phyloP scores from a whole-genome alignment of 129 eudicot genomes.

The Oenanthe sinensis region DNA sequence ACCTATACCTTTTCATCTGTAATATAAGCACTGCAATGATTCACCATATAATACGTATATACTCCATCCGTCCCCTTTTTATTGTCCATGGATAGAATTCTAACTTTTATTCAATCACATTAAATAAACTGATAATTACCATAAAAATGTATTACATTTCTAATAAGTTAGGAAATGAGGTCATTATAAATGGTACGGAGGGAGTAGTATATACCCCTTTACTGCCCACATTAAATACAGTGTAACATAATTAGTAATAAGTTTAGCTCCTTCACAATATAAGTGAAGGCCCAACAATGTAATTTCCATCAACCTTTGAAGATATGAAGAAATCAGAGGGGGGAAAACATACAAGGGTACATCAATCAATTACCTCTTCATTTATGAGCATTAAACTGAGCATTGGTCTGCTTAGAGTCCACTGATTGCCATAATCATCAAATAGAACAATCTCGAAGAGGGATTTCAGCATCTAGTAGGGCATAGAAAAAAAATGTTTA shows the following conservation, averaged over 20 bases:
- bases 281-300: background rate
- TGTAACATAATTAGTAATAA: background rate
- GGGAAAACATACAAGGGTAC: background rate
- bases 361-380: constrained; percentile 23
- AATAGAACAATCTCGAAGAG: constrained; percentile 30
- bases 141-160: no score
- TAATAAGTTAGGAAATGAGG: no score
- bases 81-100: no score
- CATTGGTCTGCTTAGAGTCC: constrained; percentile 35
- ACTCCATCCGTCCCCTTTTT: no score
- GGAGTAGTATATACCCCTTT: background rate
- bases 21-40: background rate
- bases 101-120: no score
- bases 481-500: background rate
- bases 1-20: background rate
- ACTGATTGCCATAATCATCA: constrained; percentile 27
- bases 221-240: background rate
- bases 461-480: constrained; percentile 24
- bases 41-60: background rate
- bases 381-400: constrained; percentile 28
- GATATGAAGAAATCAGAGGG: background rate
- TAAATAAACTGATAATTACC: no score
- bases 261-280: background rate
- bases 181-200: no score
- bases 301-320: background rate